These are phyloP conservation scores for Teratosphaeria nubilosa DNA, from an alignment of 2,329 filamentous ascomycete species.

Conservation along the genomic window DNA sequence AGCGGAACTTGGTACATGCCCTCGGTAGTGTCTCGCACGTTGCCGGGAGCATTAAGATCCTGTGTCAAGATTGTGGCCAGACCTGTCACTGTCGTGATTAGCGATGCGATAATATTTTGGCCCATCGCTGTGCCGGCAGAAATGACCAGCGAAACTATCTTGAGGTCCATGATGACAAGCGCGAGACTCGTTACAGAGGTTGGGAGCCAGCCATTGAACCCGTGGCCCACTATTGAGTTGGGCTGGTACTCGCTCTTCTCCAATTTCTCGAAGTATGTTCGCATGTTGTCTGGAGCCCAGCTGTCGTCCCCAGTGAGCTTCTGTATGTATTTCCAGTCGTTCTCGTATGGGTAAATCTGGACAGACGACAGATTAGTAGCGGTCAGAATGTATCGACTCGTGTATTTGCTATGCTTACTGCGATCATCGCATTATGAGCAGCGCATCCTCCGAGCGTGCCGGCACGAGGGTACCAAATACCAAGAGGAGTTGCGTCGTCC, in stretches of 20 bases:
- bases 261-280: slow-evolving; percentile 44
- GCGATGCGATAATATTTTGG: background rate
- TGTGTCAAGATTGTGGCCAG: background rate
- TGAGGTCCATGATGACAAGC: slow-evolving; percentile 37
- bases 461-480: slow-evolving; percentile 49
- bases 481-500: slow-evolving; percentile 40
- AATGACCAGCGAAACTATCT: slow-evolving; percentile 42
- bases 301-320: slow-evolving; percentile 49
- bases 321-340: slow-evolving; percentile 50
- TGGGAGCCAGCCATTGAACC: slow-evolving; percentile 40
- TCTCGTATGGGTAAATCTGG: slow-evolving; percentile 41
- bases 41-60: background rate
- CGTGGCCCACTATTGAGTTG: slow-evolving; percentile 39
- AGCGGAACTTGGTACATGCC: slow-evolving; percentile 1
- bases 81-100: background rate
- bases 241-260: slow-evolving; percentile 40
- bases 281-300: slow-evolving; percentile 50
- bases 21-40: background rate
- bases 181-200: slow-evolving; percentile 45
- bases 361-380: background rate
- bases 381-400: background rate
- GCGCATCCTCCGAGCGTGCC: slow-evolving; percentile 50
- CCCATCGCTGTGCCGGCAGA: slow-evolving; percentile 1
- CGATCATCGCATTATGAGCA: slow-evolving; percentile 52
- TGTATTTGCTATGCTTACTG: slow-evolving; percentile 27